phyloP scores from a whole-genome alignment of 2,329 filamentous ascomycete genomes.

The Hymenoscyphus scutula region DNA sequence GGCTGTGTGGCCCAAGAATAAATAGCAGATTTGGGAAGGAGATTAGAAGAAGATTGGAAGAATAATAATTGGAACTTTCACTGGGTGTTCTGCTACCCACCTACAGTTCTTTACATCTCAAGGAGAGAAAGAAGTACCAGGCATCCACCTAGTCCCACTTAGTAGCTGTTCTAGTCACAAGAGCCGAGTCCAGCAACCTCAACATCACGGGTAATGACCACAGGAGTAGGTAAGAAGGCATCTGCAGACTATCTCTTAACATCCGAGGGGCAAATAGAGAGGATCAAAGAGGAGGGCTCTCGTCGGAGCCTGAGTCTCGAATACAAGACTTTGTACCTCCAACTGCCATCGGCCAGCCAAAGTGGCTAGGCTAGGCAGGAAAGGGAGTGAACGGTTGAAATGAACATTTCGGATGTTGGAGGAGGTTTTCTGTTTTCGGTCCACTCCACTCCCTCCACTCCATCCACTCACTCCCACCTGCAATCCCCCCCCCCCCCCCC shows the following conservation, averaged over 20 bases:
- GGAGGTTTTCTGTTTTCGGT: neutral
- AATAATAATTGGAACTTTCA: neutral
- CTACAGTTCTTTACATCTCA: too few relatives aligned
- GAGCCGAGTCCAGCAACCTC: neutral
- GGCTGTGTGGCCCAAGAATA: conserved; percentile 2
- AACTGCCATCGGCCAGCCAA: neutral
- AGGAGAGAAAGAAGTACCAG: too few relatives aligned
- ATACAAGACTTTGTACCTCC: neutral
- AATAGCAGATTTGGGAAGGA: neutral
- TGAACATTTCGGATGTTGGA: neutral
- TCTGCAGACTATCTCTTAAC: too few relatives aligned
- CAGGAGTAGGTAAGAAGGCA: too few relatives aligned
- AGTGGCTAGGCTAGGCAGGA: neutral
- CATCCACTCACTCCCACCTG: too few relatives aligned
- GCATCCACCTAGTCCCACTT: neutral
- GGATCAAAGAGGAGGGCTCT: neutral
- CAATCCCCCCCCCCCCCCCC: neutral
- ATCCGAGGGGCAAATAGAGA: neutral
- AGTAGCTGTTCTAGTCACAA: too few relatives aligned
- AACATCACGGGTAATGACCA: conserved; percentile 2
- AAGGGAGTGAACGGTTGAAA: neutral
- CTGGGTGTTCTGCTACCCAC: too few relatives aligned
- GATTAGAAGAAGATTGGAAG: neutral
- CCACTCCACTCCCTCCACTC: neutral
- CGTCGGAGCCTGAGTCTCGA: neutral